Conservation (phyloP, 2,329 filamentous ascomycete genomes). For the Canariomyces notabilis region DNA sequence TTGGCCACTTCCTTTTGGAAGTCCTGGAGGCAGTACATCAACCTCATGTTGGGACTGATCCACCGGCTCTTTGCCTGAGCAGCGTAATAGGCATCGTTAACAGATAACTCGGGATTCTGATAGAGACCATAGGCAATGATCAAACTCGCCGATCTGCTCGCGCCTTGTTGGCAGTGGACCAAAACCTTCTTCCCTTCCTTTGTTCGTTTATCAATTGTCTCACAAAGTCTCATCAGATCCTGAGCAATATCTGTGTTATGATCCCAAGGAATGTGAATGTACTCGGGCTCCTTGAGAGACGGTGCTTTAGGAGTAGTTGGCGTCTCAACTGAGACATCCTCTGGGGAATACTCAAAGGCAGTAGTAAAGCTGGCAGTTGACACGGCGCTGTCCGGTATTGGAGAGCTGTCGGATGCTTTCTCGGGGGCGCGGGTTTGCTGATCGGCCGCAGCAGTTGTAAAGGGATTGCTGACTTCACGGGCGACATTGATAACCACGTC, state of each 20-base stretch:
- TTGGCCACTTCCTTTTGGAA: conserved; percentile 62
- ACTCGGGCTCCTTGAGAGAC: conserved; percentile 59
- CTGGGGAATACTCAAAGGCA: conserved; percentile 52
- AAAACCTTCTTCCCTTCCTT: conserved; percentile 72
- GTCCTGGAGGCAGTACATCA: conserved; percentile 85
- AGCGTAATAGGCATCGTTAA: conserved; percentile 77
- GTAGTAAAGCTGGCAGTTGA: conserved; percentile 56
- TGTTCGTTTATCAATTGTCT: conserved; percentile 67
- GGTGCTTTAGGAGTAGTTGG: conserved; percentile 56
- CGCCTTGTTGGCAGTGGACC: conserved; percentile 81
- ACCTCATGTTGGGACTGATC: conserved; percentile 88
- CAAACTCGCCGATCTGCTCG: conserved; percentile 76
- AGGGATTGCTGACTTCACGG: conserved; percentile 74
- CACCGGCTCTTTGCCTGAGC: conserved; percentile 77
- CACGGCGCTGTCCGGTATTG: conserved; percentile 51
- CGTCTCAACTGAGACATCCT: conserved; percentile 39
- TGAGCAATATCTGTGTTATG: conserved; percentile 82
- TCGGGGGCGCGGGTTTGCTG: conserved; percentile 27
- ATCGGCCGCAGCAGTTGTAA: conserved; percentile 36
- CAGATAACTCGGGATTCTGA: conserved; percentile 67
- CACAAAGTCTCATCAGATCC: conserved; percentile 70
- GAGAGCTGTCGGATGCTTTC: conserved; percentile 38
- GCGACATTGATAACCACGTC: conserved; percentile 84
- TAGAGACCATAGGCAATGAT: conserved; percentile 84
- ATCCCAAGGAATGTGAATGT: conserved; percentile 83